Base-by-base conservation (phyloP, 2,329 filamentous ascomycete species). In the Trichoderma sp. region DNA sequence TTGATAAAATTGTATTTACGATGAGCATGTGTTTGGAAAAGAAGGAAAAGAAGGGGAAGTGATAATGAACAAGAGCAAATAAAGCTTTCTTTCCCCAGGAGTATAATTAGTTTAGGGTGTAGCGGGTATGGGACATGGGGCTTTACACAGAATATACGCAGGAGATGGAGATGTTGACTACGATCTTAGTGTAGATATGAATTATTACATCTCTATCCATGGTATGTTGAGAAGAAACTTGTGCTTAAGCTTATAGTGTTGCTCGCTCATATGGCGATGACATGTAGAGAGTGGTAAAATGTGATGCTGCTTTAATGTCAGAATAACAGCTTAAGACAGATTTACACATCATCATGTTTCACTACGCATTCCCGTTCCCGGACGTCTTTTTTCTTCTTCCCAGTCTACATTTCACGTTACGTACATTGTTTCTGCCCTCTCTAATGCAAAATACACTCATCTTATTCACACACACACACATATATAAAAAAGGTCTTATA, bases 91-190 rank as follows among this genome's bases (percentile, higher is more conserved):
- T 52, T 32, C 13, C 37, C 34, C n/a, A 19, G 56, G 52, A 60
- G 57, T 61, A 52, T 60, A 35, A 67, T 67, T 53, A n/a, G 54
- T 57, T 57, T 37, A 25, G 27, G 63, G 48, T 45, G 63, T 56
- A 45, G 37, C 27, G 37, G 35, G 61, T 27, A 64, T 64, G 27
- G 61, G 48, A 56, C 35, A 39, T 42, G 48, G 42, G 63, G 27
- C 32, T 65, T 65, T 27, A 42, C 35, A 65, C 25, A 25, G 52
- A 22, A 45, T 48, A 48, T 35, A 48, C 13, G 52, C 29, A 35
- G 42, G 54, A 34, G 12, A 60, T 8, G 42, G 54, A 17, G 29
- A 25, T 57, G 27, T n/a, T 34, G 10, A 54, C 27, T n/a, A 34
- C 10, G 27, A 32, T n/a, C 3, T 8, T 27, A 15, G 7, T n/a